phyloP scores from a whole-genome alignment of 495 filamentous ascomycete genomes.

The Podospora appendiculata region DNA sequence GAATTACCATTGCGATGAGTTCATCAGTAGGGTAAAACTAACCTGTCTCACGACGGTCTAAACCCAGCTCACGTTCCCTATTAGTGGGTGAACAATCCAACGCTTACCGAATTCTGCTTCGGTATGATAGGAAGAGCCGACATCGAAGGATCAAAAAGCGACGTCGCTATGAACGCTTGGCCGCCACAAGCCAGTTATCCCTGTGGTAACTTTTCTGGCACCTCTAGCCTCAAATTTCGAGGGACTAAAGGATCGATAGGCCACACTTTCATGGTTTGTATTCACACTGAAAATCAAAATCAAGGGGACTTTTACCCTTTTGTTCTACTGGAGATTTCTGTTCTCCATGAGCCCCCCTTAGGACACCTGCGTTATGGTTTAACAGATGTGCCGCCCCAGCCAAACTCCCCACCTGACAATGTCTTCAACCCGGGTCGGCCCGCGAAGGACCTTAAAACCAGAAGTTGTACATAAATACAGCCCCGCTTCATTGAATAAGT shows the following conservation, averaged over 20 bases:
- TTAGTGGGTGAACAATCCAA: slow-evolving; percentile 51
- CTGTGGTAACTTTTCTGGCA: not conserved
- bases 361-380: slow-evolving; percentile 62
- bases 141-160: slow-evolving; percentile 19
- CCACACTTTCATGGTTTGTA: slow-evolving; percentile 70
- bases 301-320: slow-evolving; percentile 73
- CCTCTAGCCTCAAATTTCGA: slow-evolving; percentile 41
- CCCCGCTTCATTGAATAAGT: slow-evolving; percentile 69
- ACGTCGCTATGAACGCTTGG: slow-evolving; percentile 36
- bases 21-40: slow-evolving; percentile 43
- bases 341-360: slow-evolving; percentile 66
- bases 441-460: slow-evolving; percentile 59
- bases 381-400: slow-evolving; percentile 63
- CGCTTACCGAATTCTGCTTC: slow-evolving; percentile 52
- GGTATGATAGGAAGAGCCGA: slow-evolving; percentile 17
- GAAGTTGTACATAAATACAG: slow-evolving; percentile 61
- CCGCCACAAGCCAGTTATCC: slow-evolving; percentile 50
- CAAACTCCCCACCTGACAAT: slow-evolving; percentile 69
- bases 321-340: slow-evolving; percentile 72
- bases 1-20: slow-evolving; percentile 58
- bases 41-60: slow-evolving; percentile 49
- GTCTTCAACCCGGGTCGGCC: slow-evolving; percentile 63
- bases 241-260: slow-evolving; percentile 72
- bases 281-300: slow-evolving; percentile 77
- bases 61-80: slow-evolving; percentile 48